Conservation (phyloP, 140 eudicot species). For the Senecio squalidus region DNA sequence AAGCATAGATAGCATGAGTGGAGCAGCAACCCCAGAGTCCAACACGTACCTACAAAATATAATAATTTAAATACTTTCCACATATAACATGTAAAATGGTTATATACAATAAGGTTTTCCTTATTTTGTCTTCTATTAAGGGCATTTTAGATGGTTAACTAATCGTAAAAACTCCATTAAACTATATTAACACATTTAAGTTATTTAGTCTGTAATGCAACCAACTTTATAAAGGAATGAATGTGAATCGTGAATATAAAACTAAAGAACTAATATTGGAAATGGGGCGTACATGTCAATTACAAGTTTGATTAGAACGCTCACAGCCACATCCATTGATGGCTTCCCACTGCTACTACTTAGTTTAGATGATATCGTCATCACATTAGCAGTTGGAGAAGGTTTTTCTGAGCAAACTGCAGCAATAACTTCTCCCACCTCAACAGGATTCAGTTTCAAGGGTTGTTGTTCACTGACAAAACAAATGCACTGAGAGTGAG, state of each 20-base stretch:
- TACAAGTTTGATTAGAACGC: constrained; percentile 95
- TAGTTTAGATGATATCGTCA: constrained; percentile 71
- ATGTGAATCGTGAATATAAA: neutral
- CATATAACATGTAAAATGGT: too few species aligned
- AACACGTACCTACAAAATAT: constrained; percentile 77
- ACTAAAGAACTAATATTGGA: neutral
- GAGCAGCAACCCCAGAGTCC: constrained; percentile 91
- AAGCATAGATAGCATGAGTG: constrained; percentile 90
- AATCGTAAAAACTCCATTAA: neutral
- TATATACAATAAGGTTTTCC: neutral
- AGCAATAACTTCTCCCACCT: constrained; percentile 91
- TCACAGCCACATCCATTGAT: constrained; percentile 97
- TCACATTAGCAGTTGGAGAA: constrained; percentile 42
- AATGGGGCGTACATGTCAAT: constrained; percentile 80
- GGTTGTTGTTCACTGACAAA: constrained; percentile 94
- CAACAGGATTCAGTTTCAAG: constrained; percentile 64
- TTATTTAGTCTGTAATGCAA: constrained; percentile 8
- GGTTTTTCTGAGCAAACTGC: constrained; percentile 89
- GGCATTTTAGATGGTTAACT: neutral
- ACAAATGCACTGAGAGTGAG: constrained; percentile 22
- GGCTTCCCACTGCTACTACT: constrained; percentile 81
- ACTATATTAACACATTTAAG: neutral
- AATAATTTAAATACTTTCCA: constrained; percentile 5
- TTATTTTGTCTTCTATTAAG: neutral
- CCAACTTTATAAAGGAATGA: neutral